Conservation (phyloP, 2,329 filamentous ascomycete genomes). For the Phaeomoniella chlamydospora region DNA sequence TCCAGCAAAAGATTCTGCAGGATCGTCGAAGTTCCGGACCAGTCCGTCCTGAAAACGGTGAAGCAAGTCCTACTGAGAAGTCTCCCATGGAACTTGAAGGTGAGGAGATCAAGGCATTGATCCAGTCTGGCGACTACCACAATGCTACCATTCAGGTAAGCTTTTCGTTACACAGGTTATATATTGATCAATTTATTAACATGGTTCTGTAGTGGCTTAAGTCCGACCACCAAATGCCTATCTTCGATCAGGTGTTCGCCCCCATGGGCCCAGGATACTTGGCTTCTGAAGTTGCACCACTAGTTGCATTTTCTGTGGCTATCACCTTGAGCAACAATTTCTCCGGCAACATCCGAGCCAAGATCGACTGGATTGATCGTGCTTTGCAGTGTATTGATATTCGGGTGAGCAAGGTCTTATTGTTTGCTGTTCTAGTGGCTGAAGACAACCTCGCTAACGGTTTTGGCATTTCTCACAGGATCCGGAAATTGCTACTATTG, state of each 20-base stretch:
- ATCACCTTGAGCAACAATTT: slow-evolving; percentile 46
- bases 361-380: slow-evolving; percentile 43
- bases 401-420: slow-evolving; percentile 36
- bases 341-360: slow-evolving; percentile 35
- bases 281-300: slow-evolving; percentile 33
- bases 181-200: slow-evolving; percentile 10
- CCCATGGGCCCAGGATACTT: slow-evolving; percentile 43
- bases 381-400: slow-evolving; percentile 40
- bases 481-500: slow-evolving; percentile 27
- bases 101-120: slow-evolving; percentile 19
- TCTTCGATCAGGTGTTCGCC: slow-evolving; percentile 50
- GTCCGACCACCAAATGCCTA: slow-evolving; percentile 40
- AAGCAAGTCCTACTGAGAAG: slow-evolving; percentile 9
- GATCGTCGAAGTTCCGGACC: slow-evolving; percentile 5
- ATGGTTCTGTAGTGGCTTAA: slow-evolving; percentile 46
- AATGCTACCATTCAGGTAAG: not conserved
- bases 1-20: slow-evolving; percentile 24
- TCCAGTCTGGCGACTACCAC: slow-evolving; percentile 14
- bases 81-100: slow-evolving; percentile 24
- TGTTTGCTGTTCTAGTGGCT: too few species aligned
- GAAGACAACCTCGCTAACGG: too few species aligned
- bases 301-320: slow-evolving; percentile 46
- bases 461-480: slow-evolving; percentile 25
- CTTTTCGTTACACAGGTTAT: slow-evolving; percentile 9
- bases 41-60: slow-evolving; percentile 7